Evolutionary conservation across 805 yeast species (phyloP), one percentile per base, ranked within the genome.

Genomic region (Grigorovia transvaalensis): DNA sequence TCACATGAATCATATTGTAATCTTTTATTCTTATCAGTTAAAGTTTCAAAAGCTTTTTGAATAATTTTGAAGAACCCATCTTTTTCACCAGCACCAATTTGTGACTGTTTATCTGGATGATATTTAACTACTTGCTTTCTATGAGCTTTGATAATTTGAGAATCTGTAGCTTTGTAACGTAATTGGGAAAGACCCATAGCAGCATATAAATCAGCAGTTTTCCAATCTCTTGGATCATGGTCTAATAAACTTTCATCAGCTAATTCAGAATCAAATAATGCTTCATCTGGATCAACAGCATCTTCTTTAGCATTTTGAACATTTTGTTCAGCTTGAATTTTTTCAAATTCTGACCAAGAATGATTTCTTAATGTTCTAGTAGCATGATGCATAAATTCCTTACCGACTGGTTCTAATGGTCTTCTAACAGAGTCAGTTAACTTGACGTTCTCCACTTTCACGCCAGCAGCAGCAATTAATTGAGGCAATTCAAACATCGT

Each of bases 201-300:
- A 51, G 95, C 96, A 65, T 93, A 93, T 72, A 93, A 85, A 71
- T 93, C 97, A 59, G 93, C 95, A 50, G 84, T 74, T 74, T 93
- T 93, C 99, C 99, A 93, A 68, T 93, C 96, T 78, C 96, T 85
- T 66, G 99, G 96, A 69, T 93, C 98, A 65, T 87, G 95, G 35
- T 77, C 72, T 61, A 93, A 79, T 72, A 91, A 76, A 51, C 82
- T 85, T 58, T 83, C 90, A 57, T 81, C 85, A 64, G 89, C 95
- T 33, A 84, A 79, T 62, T 81, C 79, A 30, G 67, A 69, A 54
- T 73, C 76, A 43, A 68, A 65, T 58, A 76, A 71, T 35, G 68
- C 69, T 50, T 78, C 82, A 53, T 79, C 81, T 59, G 82, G 84
- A 51, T 80, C 86, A 45, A 66, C 72, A 52, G 63, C 72, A 56